Evolutionary conservation across 805 yeast genomes (phyloP), one percentile per base, ranked within the genome.

Genomic region (Torulaspora delbrueckii): DNA sequence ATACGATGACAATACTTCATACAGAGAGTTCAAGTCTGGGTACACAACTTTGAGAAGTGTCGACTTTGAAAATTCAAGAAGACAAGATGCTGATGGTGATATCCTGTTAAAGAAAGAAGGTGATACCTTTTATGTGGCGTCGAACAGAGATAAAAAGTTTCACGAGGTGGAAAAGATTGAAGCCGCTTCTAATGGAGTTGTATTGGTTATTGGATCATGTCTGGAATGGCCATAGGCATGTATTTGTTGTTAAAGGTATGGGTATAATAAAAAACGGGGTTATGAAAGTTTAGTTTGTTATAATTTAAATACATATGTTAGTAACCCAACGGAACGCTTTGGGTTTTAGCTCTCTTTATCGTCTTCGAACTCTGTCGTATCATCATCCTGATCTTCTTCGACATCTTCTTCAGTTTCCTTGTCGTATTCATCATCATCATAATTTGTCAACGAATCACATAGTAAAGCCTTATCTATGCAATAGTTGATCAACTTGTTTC

Each of bases 111-210:
- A 65, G 39, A 71, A 66, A 46, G 65, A 62, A 10, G 62, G 65
- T 8, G 68, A 63, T 8, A 63, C 56, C 5, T 67, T 67, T 31
- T 65, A 62, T 43, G 61, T 73, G 12, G 62, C 67, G 12, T 60
- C 65, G 4, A 52, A 46, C 13, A 50, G 53, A 8, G 66, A 65
- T 33, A 67, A 66, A 33, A 69, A 71, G 57, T 62, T 70, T 51
- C 50, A 63, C 36, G 52, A 51, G 27, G 70, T 76, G 8, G 43
- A 57, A 18, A 55, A 52, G 8, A 66, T 72, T 28, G 68, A 67
- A 26, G 54, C 65, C 13, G 68, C 70, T 37, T 66, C 66, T 22
- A 76, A 76, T 50, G 81, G 81, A 47, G 77, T 72, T 8, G 59
- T 76, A 18, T 56, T 76, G 42, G 58, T 72, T 5, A 64, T 76